Percentiles rank a stretch among this genome's conserved stretches.
These are phyloP conservation scores for Petunia secreta DNA, from an alignment of 257 asterid species.

Conservation along the genomic window DNA sequence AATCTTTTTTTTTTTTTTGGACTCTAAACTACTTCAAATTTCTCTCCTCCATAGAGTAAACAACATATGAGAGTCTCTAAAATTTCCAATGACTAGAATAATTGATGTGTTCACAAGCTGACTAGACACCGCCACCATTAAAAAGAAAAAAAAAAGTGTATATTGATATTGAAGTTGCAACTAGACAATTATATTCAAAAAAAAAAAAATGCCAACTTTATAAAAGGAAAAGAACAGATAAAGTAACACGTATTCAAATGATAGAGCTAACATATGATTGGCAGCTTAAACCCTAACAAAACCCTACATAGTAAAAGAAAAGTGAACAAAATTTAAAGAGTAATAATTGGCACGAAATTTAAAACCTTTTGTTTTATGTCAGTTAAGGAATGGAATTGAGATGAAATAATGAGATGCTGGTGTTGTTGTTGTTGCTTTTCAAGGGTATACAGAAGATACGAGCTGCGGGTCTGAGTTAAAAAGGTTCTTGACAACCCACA, in stretches of 20 bases:
- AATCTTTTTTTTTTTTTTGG: neutral
- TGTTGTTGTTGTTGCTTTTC: constrained; percentile 31
- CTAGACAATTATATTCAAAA: neutral
- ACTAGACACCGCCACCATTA: neutral
- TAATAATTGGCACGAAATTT: neutral
- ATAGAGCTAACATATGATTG: neutral
- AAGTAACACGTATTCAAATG: neutral
- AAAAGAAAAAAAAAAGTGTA: neutral
- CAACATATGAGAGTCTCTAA: neutral
- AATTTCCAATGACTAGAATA: neutral
- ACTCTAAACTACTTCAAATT: neutral
- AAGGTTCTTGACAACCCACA: constrained; percentile 52
- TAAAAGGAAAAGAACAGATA: neutral
- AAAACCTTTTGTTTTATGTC: constrained; percentile 47
- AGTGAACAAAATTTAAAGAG: neutral
- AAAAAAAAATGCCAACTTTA: neutral
- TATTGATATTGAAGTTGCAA: neutral
- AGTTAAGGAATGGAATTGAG: constrained; percentile 38
- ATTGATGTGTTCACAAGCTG: neutral
- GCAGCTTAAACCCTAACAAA: constrained; percentile 38
- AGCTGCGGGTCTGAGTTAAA: constrained; percentile 51
- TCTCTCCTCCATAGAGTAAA: neutral
- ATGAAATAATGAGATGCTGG: constrained; percentile 33
- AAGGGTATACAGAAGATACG: constrained; percentile 45
- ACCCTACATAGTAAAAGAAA: constrained; percentile 30